phyloP scores from a whole-genome alignment of 371 early-diverging fungal species.

The Nematocida sp. region DNA sequence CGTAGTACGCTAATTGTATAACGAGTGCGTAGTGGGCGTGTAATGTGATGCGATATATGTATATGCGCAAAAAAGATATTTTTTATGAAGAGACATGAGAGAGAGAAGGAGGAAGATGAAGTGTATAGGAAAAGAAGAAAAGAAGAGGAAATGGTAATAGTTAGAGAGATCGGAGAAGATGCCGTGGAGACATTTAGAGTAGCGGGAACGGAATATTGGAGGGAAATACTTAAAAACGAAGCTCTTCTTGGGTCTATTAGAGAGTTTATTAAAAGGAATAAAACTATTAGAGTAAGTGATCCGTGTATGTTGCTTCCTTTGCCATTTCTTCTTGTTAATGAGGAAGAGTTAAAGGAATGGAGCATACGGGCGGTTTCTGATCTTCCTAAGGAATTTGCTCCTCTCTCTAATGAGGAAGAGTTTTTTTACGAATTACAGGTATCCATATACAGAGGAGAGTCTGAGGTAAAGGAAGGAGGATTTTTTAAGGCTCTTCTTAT shows the following conservation, averaged over 20 bases:
- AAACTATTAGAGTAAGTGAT: background rate
- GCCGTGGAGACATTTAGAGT: conserved; percentile 13
- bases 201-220: conserved; percentile 19
- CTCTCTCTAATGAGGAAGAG: background rate
- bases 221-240: conserved; percentile 15
- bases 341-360: conserved; percentile 33
- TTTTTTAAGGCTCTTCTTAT: conserved; percentile 34
- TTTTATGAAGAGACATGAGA: too few relatives aligned
- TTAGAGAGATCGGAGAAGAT: background rate
- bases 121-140: too few relatives aligned
- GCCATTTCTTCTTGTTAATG: conserved; percentile 29
- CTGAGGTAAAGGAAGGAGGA: conserved; percentile 6
- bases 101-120: too few relatives aligned
- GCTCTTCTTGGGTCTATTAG: conserved; percentile 5
- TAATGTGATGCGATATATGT: too few relatives aligned
- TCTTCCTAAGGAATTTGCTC: background rate
- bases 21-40: too few relatives aligned
- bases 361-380: conserved; percentile 16
- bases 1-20: too few relatives aligned
- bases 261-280: conserved; percentile 30
- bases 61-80: too few relatives aligned
- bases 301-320: conserved; percentile 12
- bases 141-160: conserved; percentile 4
- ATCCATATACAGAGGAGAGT: background rate
- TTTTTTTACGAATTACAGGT: conserved; percentile 31